Evolutionary conservation across 139 green algal genomes (phyloP), one percentile per base, ranked within the genome.

Genomic region (Penium margaritaceum): DNA sequence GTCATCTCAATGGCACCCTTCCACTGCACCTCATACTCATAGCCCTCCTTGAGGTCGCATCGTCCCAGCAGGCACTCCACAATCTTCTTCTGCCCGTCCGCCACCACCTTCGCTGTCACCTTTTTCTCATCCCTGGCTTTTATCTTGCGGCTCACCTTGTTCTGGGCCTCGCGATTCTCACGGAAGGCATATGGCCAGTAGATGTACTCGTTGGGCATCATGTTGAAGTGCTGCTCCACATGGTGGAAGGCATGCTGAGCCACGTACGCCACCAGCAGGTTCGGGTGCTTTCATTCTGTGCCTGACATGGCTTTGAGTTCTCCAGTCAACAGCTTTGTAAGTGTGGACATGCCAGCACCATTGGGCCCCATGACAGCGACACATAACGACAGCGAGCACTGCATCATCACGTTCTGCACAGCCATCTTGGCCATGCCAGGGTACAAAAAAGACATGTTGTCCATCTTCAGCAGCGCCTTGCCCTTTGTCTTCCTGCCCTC

Each of bases 121-220:
- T 90, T 87, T 72, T 87, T 86, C 75, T 88, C 76, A 84, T 97
- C 91, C 84, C 96, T 91, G 54, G 91, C 86, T 6, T 78, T 89
- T 62, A 89, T 32, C 69, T 85, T 76, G 44, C 73, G 32, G 35
- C 58, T 72, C 19, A 85, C 84, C 83, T 91, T 91, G 32, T 80
- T 87, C 39, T 90, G 83, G 5, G 82, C 85, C 87, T 96, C 91
- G 51, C 87, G 81, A 83, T 96, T 90, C 84, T 96, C 90, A 72
- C 91, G 90, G 39, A 77, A 86, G 34, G 85, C 87, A 69, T 93
- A 96, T 34, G 90, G 89, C 91, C 91, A 96, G 82, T 89, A 78
- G 83, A 96, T 95, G 86, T 96, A 96, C 87, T 95, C 84, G 81
- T 96, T 96, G 76, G 90, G 84, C 0, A 87, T 92, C 84, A 91